Conservation (phyloP, 306 rosid genomes). For the Albizia julibrissin region DNA sequence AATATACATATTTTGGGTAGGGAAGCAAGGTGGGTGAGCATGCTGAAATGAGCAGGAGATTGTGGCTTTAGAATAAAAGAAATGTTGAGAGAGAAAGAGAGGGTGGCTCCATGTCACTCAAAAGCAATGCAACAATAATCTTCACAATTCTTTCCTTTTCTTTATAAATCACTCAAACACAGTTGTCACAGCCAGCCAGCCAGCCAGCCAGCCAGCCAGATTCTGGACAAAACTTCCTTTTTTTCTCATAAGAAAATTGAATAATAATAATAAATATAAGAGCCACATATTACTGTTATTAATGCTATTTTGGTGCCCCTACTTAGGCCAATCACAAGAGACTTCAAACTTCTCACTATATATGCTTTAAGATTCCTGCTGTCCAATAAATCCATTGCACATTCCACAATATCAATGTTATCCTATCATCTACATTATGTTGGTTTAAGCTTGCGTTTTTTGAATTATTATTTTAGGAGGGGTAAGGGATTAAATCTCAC, state of each 20-base stretch:
- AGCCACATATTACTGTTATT: not conserved
- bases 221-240: not conserved
- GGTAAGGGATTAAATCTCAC: not conserved
- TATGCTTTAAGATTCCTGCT: not conserved
- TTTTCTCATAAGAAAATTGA: not conserved
- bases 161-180: not conserved
- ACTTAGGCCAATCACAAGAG: not conserved
- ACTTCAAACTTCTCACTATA: not conserved
- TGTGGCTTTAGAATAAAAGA: slow-evolving; percentile 24
- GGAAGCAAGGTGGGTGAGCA: slow-evolving; percentile 34
- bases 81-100: slow-evolving; percentile 2
- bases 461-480: not conserved
- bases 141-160: not conserved
- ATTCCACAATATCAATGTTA: not conserved
- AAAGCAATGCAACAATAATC: slow-evolving; percentile 19
- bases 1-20: slow-evolving; percentile 17
- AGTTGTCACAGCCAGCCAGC: slow-evolving; percentile 24
- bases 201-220: not conserved
- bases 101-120: not conserved
- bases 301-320: slow-evolving; percentile 2
- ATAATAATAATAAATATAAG: not conserved
- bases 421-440: not conserved
- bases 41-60: slow-evolving; percentile 36
- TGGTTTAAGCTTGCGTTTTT: not conserved
- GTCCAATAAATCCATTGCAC: slow-evolving; percentile 3